phyloP scores from a whole-genome alignment of 352 stramenopile species.

The Phytophthora pluvialis region DNA sequence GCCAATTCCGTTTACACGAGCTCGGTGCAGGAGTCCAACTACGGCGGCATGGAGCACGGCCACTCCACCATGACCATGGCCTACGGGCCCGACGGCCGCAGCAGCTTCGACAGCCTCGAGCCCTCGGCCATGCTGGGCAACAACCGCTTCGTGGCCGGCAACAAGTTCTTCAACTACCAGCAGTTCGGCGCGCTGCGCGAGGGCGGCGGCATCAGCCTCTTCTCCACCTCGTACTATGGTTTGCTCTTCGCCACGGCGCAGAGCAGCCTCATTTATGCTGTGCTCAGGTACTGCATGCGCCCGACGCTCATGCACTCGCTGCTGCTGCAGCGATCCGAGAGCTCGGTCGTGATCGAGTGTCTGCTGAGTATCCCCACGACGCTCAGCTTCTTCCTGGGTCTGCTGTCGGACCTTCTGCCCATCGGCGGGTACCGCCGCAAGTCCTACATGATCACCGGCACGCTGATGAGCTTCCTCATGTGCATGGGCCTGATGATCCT shows the following conservation, averaged over 20 bases:
- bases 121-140: conserved; percentile 34
- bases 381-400: conserved; percentile 86
- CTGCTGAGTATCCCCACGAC: conserved; percentile 89
- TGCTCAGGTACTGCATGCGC: conserved; percentile 71
- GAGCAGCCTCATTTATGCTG: conserved; percentile 65
- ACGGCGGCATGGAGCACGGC: conserved; percentile 38
- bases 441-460: conserved; percentile 91
- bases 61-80: conserved; percentile 36
- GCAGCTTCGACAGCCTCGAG: conserved; percentile 40
- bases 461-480: conserved; percentile 58
- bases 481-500: conserved; percentile 60
- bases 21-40: conserved; percentile 30
- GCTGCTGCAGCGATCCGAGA: conserved; percentile 56
- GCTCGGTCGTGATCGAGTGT: conserved; percentile 64
- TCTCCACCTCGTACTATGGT: conserved; percentile 63
- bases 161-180: conserved; percentile 82
- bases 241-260: conserved; percentile 61
- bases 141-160: conserved; percentile 65
- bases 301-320: conserved; percentile 76
- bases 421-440: conserved; percentile 89
- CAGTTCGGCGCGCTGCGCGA: conserved; percentile 70
- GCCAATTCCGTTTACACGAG: conserved; percentile 40
- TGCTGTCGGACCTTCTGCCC: conserved; percentile 88
- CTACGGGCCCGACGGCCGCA: conserved; percentile 31
- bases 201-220: conserved; percentile 65